A percentile compares a stretch with the other conserved stretches of the same genome.
These are phyloP conservation scores for Arctium lappa DNA, from an alignment of 129 eudicot genomes.

Conservation along the genomic window DNA sequence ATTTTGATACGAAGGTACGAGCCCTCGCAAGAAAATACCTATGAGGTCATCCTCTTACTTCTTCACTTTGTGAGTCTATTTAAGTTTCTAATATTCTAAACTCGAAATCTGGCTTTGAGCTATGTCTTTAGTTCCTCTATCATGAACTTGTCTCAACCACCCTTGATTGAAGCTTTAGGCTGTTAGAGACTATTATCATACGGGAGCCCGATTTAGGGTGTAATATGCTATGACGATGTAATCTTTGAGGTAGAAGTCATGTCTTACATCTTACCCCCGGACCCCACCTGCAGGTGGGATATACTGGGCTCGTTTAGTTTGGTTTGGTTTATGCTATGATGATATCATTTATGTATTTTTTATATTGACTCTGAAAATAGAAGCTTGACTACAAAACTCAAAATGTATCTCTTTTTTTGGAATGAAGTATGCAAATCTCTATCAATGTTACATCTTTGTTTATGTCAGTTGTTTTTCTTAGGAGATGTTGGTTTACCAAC, in stretches of 20 bases:
- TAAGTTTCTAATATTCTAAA: background rate
- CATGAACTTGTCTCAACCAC: background rate
- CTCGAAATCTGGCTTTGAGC: background rate
- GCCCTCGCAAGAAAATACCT: constrained; percentile 93
- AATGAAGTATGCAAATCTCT: background rate
- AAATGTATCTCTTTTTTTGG: background rate
- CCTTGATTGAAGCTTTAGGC: background rate
- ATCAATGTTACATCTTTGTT: background rate
- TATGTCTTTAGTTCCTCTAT: background rate
- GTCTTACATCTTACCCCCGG: background rate
- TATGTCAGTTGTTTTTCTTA: background rate
- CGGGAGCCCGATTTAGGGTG: background rate
- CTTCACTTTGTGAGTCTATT: background rate
- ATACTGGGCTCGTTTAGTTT: background rate
- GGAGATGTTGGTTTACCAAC: background rate
- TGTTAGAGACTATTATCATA: background rate
- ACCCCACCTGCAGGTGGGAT: background rate
- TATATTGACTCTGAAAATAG: background rate
- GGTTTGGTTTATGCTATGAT: background rate
- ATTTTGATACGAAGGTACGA: constrained; percentile 96
- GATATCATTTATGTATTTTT: background rate
- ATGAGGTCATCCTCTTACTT: constrained; percentile 26
- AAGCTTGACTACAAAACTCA: background rate
- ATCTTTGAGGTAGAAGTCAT: background rate
- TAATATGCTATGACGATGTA: background rate